These are phyloP conservation scores for Vanrija humicola DNA, from an alignment of 1,284 basidiomycete species.

Conservation along the genomic window DNA sequence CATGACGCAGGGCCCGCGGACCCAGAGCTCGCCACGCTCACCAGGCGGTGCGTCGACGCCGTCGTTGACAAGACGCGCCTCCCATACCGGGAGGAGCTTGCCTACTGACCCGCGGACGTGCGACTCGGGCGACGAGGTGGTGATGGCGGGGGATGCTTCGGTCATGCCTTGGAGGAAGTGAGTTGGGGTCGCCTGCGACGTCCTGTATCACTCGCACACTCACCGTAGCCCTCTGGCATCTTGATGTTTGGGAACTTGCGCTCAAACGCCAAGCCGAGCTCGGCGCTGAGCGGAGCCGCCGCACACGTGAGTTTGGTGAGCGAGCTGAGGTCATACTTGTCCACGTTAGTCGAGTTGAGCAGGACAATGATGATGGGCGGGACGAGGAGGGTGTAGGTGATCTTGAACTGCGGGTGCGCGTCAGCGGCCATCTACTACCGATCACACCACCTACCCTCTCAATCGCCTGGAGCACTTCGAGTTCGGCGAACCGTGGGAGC, in stretches of 20 bases:
- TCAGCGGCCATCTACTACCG: conserved; percentile 18
- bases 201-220: not conserved
- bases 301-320: conserved; percentile 65
- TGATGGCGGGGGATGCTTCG: conserved; percentile 49
- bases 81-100: conserved; percentile 67
- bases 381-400: conserved; percentile 65
- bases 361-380: conserved; percentile 72
- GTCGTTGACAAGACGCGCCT: conserved; percentile 64
- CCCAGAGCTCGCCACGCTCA: conserved; percentile 72
- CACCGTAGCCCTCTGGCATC: conserved; percentile 47
- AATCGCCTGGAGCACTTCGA: conserved; percentile 61
- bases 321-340: conserved; percentile 64
- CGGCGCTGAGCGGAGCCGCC: conserved; percentile 70
- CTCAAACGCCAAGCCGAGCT: conserved; percentile 31
- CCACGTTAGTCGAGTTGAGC: conserved; percentile 55
- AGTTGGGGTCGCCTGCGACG: no score
- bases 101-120: conserved; percentile 60
- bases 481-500: conserved; percentile 59
- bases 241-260: conserved; percentile 19
- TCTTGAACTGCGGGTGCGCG: conserved; percentile 56
- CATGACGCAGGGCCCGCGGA: conserved; percentile 74
- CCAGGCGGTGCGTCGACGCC: conserved; percentile 53
- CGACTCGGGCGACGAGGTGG: conserved; percentile 8
- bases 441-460: conserved; percentile 47
- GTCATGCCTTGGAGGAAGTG: conserved; percentile 31